phyloP scores from a whole-genome alignment of 345 rosid genomes.

The Corchorus olitorius region DNA sequence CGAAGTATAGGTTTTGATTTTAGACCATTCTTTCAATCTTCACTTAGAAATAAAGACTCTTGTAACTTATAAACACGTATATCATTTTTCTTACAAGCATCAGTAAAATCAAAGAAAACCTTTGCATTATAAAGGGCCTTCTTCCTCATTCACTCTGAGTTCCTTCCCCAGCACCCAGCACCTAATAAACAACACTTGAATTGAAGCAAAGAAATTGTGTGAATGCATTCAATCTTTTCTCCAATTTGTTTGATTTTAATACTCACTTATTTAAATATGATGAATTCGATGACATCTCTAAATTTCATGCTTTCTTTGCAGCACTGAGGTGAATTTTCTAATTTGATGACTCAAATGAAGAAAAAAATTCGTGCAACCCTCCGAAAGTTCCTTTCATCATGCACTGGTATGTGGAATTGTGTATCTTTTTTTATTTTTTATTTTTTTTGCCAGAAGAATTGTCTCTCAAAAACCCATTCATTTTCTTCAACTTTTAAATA shows the following conservation, averaged over 20 bases:
- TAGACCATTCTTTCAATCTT: not conserved
- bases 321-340: not conserved
- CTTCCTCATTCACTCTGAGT: not conserved
- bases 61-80: not conserved
- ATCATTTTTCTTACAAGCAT: conserved; percentile 13
- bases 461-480: no score
- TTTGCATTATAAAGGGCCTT: conserved; percentile 2
- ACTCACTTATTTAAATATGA: not conserved
- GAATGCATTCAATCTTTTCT: not conserved
- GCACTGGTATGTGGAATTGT: conserved; percentile 22
- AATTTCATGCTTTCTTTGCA: not conserved
- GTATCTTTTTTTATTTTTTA: no score
- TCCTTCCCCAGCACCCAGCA: not conserved
- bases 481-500: no score
- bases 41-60: conserved; percentile 12
- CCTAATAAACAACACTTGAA: not conserved
- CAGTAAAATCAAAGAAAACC: not conserved
- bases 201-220: conserved; percentile 7
- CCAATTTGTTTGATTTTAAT: not conserved
- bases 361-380: conserved; percentile 22
- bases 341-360: conserved; percentile 30
- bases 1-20: not conserved
- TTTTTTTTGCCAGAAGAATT: no score
- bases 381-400: conserved; percentile 28
- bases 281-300: not conserved